These are phyloP conservation scores for Saccharum spontaneum DNA, from an alignment of 176 grass and related monocot genomes.

Conservation along the genomic window DNA sequence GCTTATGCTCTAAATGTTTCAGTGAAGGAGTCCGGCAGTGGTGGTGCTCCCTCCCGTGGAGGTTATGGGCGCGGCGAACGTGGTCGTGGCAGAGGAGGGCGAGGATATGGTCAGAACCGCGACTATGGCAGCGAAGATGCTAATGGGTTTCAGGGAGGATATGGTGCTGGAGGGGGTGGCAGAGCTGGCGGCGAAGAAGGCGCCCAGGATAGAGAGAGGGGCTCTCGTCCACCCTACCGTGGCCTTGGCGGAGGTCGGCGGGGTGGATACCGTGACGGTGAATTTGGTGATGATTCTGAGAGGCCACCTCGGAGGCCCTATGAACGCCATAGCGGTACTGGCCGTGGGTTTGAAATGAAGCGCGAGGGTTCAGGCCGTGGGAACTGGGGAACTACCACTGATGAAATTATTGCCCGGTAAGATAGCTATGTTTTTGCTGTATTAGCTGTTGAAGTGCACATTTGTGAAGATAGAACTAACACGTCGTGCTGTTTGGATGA, in stretches of 20 bases:
- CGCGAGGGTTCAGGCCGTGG: conserved; percentile 76
- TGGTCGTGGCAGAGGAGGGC: conserved; percentile 56
- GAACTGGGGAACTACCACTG: conserved; percentile 83
- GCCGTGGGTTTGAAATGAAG: conserved; percentile 74
- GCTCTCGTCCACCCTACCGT: conserved; percentile 48
- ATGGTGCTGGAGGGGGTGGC: conserved; percentile 33
- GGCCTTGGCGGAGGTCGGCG: conserved; percentile 38
- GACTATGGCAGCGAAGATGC: conserved; percentile 54
- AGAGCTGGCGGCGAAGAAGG: conserved; percentile 59
- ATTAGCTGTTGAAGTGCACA: neutral
- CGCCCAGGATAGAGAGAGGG: conserved; percentile 48
- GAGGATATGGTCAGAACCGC: conserved; percentile 47
- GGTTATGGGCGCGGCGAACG: conserved; percentile 56
- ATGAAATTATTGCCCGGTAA: conserved; percentile 63
- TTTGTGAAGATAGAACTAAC: neutral
- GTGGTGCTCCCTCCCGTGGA: conserved; percentile 40
- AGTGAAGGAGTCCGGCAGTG: conserved; percentile 53
- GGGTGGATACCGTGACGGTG: conserved; percentile 56
- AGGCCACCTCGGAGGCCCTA: conserved; percentile 62
- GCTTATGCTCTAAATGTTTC: conserved; percentile 12
- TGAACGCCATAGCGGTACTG: conserved; percentile 82
- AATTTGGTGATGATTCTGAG: conserved; percentile 57
- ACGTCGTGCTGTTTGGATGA: conserved; percentile 25
- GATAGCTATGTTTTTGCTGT: neutral
- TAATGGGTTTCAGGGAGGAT: conserved; percentile 63